Evolutionary conservation across 306 rosid species (phyloP), one percentile per base, ranked within the genome.

Genomic region (Pyrus pyrifolia): DNA sequence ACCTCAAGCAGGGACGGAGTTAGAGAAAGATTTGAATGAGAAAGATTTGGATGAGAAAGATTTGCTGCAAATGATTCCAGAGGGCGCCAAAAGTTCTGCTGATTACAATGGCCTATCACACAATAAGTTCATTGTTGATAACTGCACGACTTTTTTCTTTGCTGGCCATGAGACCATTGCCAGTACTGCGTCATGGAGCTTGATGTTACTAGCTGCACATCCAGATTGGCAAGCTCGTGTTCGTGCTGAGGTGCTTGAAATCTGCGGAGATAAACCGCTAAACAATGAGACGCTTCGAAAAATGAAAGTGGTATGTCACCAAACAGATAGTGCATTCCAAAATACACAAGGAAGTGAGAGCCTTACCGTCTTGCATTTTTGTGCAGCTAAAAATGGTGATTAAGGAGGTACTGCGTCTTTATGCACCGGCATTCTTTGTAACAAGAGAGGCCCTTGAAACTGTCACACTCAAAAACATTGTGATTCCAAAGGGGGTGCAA

Each of bases 351-450:
- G 49, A 44, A 11, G 14, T 44, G 49, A 44, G 4, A 44, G 49
- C 49, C 49, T 44, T 10, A 11, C 49, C 49, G 49, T 10, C 49
- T 44, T 73, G 10, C 46, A 12, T 9, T 53, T 58, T 11, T 69
- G 4, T 60, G 70, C 90, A 91, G 91, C 78, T 91, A 44, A 86
- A 78, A 31, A 89, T 93, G 93, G 95, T 93, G 81, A 85, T 93
- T 75, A 91, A 91, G 75, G 96, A 93, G 85, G 87, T 93, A 0
- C 2, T 88, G 68, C 80, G 91, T 71, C 86, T 93, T 42, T 91
- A 86, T 76, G 80, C 95, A 11, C 91, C 95, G 5, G 77, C 80
- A 7, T 31, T 55, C 30, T 79, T 77, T 66, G 72, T 84, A n/a
- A 1, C 23, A 3, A 84, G 93, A 85, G 17, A 51, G 68, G 86